Conservation (phyloP, 2,329 filamentous ascomycete genomes). For the Pezicula neosporulosa region DNA sequence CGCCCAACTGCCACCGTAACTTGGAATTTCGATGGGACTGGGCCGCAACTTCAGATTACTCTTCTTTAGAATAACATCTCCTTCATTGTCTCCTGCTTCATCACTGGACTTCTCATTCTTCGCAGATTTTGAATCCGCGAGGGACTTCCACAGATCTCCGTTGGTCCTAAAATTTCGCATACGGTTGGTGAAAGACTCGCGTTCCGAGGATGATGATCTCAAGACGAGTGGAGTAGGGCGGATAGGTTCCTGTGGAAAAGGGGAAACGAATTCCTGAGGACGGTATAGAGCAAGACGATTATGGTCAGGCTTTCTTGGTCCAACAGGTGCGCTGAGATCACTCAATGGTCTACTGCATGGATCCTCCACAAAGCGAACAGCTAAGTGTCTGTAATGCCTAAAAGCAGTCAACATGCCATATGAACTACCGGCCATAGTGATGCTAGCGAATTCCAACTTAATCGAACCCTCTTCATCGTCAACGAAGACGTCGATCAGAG, state of each 20-base stretch:
- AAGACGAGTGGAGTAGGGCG: no score
- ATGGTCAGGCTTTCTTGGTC: constrained; percentile 2
- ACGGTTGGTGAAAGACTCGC: no score
- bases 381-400: constrained; percentile 7
- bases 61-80: no score
- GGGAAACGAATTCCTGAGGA: no score
- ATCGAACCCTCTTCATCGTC: constrained; percentile 12
- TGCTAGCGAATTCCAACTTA: constrained; percentile 19
- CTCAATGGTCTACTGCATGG: constrained; percentile 17
- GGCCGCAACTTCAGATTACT: no score
- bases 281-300: constrained; percentile 1
- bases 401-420: constrained; percentile 12
- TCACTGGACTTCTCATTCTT: constrained; percentile 7
- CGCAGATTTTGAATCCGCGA: background rate
- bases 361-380: constrained; percentile 16
- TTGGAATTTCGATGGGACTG: constrained; percentile 11
- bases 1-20: constrained; percentile 16
- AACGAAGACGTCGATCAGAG: constrained; percentile 17
- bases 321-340: constrained; percentile 13
- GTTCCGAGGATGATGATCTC: no score
- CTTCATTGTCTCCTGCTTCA: constrained; percentile 5
- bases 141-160: background rate
- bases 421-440: constrained; percentile 12
- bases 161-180: no score
- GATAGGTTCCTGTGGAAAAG: no score